These are phyloP conservation scores for Dipodascopsis tothii DNA, from an alignment of 805 yeast genomes.

Conservation along the genomic window DNA sequence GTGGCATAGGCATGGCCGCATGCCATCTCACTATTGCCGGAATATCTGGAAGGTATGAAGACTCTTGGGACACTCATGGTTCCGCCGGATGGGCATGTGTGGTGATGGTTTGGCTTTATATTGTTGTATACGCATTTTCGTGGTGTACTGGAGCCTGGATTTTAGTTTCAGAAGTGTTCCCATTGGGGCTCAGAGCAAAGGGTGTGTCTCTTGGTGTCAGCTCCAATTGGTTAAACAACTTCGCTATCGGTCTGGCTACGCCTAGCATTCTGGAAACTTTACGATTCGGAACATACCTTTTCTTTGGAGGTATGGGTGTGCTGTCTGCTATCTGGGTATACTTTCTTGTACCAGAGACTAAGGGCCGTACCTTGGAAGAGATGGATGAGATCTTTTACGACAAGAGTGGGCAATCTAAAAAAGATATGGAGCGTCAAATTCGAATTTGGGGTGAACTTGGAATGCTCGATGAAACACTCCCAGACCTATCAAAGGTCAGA, in stretches of 20 bases:
- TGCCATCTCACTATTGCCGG: constrained; percentile 37
- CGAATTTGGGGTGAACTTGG: neutral
- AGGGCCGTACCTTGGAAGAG: constrained; percentile 1
- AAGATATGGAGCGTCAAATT: neutral
- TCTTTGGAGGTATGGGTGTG: constrained; percentile 1
- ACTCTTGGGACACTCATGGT: constrained; percentile 31
- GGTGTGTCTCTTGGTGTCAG: constrained; percentile 55
- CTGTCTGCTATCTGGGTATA: constrained; percentile 1
- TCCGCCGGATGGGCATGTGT: constrained; percentile 20
- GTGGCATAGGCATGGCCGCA: constrained; percentile 55
- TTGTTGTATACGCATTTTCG: constrained; percentile 21
- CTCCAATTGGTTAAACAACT: constrained; percentile 61
- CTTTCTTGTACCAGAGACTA: constrained; percentile 2
- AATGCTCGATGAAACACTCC: neutral
- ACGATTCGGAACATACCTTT: constrained; percentile 12
- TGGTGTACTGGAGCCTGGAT: constrained; percentile 39
- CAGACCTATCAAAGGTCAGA: too few relatives aligned
- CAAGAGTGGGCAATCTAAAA: neutral
- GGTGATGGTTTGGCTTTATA: constrained; percentile 21
- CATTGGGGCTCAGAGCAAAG: constrained; percentile 60
- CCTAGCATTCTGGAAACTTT: constrained; percentile 39
- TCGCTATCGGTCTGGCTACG: constrained; percentile 36
- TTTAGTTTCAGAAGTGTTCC: constrained; percentile 57
- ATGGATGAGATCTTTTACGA: constrained; percentile 1
- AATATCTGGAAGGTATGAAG: constrained; percentile 37